A percentile compares a stretch with the other conserved stretches of the same genome.
Conservation (phyloP, 129 eudicot genomes). For the Cynara cardunculus region DNA sequence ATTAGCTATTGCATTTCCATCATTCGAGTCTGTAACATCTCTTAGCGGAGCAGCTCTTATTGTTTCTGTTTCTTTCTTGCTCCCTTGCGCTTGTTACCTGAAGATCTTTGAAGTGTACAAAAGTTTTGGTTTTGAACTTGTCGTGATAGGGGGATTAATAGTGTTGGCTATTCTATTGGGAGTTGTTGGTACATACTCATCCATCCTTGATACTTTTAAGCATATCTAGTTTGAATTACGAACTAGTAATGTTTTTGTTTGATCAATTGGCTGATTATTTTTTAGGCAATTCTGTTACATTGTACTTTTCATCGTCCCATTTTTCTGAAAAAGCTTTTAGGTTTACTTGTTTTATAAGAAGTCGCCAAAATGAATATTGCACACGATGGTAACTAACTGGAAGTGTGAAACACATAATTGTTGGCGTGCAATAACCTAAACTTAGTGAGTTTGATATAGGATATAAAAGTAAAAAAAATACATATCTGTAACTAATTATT, state of each 20-base stretch:
- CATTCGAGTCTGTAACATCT: slow-evolving; percentile 29
- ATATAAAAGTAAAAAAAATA: no score
- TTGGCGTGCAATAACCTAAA: background rate
- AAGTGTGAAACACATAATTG: background rate
- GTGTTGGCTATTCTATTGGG: slow-evolving; percentile 19
- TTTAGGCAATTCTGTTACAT: background rate
- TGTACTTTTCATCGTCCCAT: background rate
- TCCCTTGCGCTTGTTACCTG: slow-evolving; percentile 36
- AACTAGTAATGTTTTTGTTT: background rate
- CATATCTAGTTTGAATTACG: background rate
- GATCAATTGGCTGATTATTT: background rate
- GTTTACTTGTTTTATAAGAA: no score
- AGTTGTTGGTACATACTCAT: slow-evolving; percentile 25
- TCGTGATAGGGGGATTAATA: slow-evolving; percentile 22
- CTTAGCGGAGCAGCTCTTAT: slow-evolving; percentile 30
- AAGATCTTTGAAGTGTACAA: slow-evolving; percentile 28
- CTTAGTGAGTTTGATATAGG: background rate
- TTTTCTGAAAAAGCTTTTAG: background rate
- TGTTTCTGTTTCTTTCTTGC: slow-evolving; percentile 25
- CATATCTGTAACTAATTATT: no score
- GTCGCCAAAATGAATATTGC: background rate
- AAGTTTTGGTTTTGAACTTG: slow-evolving; percentile 21
- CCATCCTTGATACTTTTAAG: slow-evolving; percentile 14
- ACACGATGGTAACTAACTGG: background rate
- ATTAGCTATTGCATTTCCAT: slow-evolving; percentile 23